Percentiles rank a stretch among this genome's conserved stretches.
Conservation (phyloP, 805 yeast species). For the Schizosaccharomyces japonicus region DNA sequence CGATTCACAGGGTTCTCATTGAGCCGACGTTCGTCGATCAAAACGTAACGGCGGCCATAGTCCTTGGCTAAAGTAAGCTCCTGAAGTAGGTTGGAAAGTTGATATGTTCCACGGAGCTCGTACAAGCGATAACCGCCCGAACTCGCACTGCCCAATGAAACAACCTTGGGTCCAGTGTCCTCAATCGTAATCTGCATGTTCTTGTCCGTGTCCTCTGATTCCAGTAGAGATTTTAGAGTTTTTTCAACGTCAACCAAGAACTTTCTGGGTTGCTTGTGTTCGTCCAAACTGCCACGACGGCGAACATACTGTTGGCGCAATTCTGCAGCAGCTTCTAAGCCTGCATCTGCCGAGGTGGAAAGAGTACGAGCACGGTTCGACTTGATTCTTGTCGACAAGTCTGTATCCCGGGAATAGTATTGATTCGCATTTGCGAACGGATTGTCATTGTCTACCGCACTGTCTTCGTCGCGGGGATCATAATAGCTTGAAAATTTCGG, state of each 20-base stretch:
- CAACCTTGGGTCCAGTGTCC: constrained; percentile 64
- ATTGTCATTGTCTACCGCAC: not conserved
- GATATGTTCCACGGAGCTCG: constrained; percentile 68
- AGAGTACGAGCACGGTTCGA: not conserved
- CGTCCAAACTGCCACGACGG: constrained; percentile 2
- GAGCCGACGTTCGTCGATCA: constrained; percentile 59
- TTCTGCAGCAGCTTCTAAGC: not conserved
- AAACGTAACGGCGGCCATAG: constrained; percentile 52
- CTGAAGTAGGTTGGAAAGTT: constrained; percentile 65
- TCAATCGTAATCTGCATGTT: constrained; percentile 70
- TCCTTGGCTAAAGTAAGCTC: constrained; percentile 70
- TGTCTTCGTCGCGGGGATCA: not conserved
- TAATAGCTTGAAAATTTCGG: not conserved
- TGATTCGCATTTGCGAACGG: not conserved
- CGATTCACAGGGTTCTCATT: constrained; percentile 73
- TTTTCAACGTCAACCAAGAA: constrained; percentile 58
- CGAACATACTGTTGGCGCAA: not conserved
- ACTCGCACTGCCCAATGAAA: constrained; percentile 57
- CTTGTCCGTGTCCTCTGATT: constrained; percentile 62
- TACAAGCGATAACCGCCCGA: constrained; percentile 56
- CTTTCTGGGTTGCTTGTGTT: constrained; percentile 15
- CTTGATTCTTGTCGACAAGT: not conserved
- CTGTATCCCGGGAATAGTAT: not conserved
- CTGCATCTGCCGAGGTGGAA: not conserved
- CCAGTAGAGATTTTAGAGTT: constrained; percentile 44